These are phyloP conservation scores for Daldinia eschscholtzii DNA, from an alignment of 2,329 filamentous ascomycete species.

Conservation along the genomic window DNA sequence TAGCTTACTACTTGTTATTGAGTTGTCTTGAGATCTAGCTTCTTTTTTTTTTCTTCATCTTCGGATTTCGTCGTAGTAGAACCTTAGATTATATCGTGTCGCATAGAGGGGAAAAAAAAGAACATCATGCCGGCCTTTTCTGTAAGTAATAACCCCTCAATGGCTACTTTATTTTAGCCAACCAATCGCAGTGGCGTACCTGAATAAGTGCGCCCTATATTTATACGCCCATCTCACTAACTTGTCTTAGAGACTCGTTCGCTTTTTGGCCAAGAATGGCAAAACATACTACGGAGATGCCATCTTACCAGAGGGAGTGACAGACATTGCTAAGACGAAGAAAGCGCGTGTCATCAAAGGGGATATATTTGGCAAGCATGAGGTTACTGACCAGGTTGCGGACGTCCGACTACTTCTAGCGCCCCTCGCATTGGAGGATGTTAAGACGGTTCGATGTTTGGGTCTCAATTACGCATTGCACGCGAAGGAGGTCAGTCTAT, in stretches of 20 bases:
- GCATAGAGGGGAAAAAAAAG: conserved; percentile 1
- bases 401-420: conserved; percentile 70
- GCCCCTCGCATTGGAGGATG: conserved; percentile 72
- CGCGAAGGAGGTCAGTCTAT: conserved; percentile 69
- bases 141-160: conserved; percentile 36
- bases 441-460: conserved; percentile 75
- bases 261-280: conserved; percentile 79
- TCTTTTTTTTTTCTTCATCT: background rate
- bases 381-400: conserved; percentile 72
- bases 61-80: background rate
- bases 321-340: conserved; percentile 70
- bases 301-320: conserved; percentile 71
- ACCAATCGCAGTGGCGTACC: background rate
- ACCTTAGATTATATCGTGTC: background rate
- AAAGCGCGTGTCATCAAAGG: conserved; percentile 74
- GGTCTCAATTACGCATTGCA: conserved; percentile 80
- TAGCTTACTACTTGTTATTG: conserved; percentile 20
- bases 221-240: conserved; percentile 7
- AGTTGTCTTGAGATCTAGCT: background rate
- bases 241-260: conserved; percentile 71
- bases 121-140: conserved; percentile 36
- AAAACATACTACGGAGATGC: conserved; percentile 80
- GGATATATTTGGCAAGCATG: conserved; percentile 73
- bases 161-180: background rate
- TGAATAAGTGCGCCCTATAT: background rate